Evolutionary conservation across 2,329 filamentous ascomycete genomes (phyloP).

Genomic region (Claviceps africana): DNA sequence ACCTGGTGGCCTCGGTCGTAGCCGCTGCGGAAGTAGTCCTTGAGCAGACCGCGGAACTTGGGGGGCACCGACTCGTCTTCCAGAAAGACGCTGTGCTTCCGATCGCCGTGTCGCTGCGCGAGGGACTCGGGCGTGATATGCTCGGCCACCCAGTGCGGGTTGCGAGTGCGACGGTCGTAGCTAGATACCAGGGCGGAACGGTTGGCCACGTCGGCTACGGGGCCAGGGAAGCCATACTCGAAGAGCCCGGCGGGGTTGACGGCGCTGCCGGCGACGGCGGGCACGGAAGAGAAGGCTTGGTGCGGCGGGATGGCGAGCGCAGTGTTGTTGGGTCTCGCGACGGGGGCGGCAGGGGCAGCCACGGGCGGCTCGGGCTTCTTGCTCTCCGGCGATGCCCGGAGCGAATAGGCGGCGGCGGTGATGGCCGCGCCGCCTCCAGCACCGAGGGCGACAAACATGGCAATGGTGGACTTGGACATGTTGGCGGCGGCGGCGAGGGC

Average conservation of each 20-base stretch:
- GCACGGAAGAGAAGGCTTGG: slow-evolving; percentile 31
- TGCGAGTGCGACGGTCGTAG: slow-evolving; percentile 80
- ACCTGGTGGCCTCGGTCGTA: slow-evolving; percentile 97
- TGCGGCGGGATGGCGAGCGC: slow-evolving; percentile 39
- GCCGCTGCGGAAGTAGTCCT: slow-evolving; percentile 88
- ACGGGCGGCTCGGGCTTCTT: slow-evolving; percentile 7
- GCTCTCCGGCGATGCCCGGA: slow-evolving; percentile 26
- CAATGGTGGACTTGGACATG: slow-evolving; percentile 70
- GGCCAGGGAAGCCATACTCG: slow-evolving; percentile 85
- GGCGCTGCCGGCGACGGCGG: slow-evolving; percentile 24
- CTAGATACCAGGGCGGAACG: slow-evolving; percentile 68
- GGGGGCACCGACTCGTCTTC: slow-evolving; percentile 71
- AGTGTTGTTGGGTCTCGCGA: slow-evolving; percentile 9
- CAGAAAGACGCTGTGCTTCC: slow-evolving; percentile 67
- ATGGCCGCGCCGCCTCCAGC: slow-evolving; percentile 64
- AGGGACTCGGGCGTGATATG: slow-evolving; percentile 89
- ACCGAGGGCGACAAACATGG: slow-evolving; percentile 60
- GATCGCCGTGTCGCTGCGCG: slow-evolving; percentile 59
- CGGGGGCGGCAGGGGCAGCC: slow-evolving; percentile 13
- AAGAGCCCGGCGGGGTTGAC: slow-evolving; percentile 67
- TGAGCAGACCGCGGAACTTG: slow-evolving; percentile 76
- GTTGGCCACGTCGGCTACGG: slow-evolving; percentile 66
- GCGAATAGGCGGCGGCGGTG: slow-evolving; percentile 53
- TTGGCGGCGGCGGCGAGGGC: slow-evolving; percentile 14
- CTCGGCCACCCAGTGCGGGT: slow-evolving; percentile 89